Percentiles rank a stretch among this genome's conserved stretches.
Conservation (phyloP, 176 grass and related monocot genomes). For the bread wheat (Triticum aestivum) region DNA sequence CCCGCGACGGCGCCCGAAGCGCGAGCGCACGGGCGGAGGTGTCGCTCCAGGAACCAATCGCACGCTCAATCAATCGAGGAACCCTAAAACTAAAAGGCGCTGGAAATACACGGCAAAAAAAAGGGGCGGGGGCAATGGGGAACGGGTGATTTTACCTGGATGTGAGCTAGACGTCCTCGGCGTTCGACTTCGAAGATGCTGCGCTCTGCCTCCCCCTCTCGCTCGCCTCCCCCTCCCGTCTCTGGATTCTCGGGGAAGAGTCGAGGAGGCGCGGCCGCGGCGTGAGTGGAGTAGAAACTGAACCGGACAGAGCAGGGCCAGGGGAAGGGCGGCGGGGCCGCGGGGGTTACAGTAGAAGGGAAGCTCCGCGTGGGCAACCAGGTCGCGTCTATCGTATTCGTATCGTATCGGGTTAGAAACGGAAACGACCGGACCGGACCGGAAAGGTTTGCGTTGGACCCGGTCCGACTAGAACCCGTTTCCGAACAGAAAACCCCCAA, state of each 20-base stretch:
- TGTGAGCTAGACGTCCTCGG: background rate
- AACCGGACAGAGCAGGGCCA: background rate
- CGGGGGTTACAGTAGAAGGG: background rate
- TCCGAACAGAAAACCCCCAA: background rate
- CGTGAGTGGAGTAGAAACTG: background rate
- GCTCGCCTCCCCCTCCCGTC: background rate
- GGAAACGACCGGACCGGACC: background rate
- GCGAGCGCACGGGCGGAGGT: background rate
- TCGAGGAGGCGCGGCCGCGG: slow-evolving; percentile 1
- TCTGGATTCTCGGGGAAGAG: background rate
- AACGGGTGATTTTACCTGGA: background rate
- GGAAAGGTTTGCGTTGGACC: too few species aligned
- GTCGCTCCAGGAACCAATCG: background rate
- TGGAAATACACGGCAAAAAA: background rate
- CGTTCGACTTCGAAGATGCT: background rate
- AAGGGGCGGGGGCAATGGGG: background rate
- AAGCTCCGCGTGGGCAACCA: background rate
- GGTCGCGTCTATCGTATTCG: too few species aligned
- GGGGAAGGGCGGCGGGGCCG: background rate
- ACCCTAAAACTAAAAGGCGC: background rate
- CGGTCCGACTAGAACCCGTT: background rate
- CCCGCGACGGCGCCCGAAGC: background rate
- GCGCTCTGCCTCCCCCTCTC: background rate
- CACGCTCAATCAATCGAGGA: background rate
- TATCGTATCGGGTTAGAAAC: background rate